Evolutionary conservation across 352 stramenopile species (phyloP).

Genomic region (Ophiocytium majus): DNA sequence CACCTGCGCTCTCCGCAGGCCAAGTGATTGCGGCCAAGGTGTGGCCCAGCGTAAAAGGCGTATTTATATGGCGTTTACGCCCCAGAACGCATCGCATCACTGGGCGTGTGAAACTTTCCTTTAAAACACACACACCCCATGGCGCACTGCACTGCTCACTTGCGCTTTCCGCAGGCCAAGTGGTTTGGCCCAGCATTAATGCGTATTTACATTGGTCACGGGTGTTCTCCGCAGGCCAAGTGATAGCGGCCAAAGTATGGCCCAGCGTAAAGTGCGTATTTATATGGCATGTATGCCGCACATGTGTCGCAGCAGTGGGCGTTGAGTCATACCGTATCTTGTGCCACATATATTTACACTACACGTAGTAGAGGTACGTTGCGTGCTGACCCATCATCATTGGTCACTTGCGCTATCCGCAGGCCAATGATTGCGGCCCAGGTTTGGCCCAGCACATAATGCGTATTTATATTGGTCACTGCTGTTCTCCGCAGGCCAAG

Average conservation of each 20-base stretch:
- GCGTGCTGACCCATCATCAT: neutral
- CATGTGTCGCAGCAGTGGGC: neutral
- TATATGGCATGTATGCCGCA: no score
- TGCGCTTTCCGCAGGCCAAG: neutral
- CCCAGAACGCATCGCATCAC: neutral
- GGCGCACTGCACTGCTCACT: neutral
- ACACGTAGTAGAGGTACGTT: neutral
- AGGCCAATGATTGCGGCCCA: neutral
- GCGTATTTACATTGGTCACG: no score
- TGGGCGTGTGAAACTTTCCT: neutral
- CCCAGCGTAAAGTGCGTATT: no score
- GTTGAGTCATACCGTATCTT: neutral
- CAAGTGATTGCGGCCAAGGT: no score
- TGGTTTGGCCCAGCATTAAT: neutral
- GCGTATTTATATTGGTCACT: no score
- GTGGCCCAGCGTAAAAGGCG: no score
- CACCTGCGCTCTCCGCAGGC: no score
- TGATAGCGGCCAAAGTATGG: no score
- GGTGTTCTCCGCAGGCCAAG: no score
- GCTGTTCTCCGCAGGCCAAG: neutral
- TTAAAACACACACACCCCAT: neutral
- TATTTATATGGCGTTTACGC: no score
- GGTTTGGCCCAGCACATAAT: neutral
- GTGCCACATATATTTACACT: neutral
- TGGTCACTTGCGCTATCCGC: neutral